phyloP scores from a whole-genome alignment of 2,329 filamentous ascomycete species.

The Ophiostoma montium region DNA sequence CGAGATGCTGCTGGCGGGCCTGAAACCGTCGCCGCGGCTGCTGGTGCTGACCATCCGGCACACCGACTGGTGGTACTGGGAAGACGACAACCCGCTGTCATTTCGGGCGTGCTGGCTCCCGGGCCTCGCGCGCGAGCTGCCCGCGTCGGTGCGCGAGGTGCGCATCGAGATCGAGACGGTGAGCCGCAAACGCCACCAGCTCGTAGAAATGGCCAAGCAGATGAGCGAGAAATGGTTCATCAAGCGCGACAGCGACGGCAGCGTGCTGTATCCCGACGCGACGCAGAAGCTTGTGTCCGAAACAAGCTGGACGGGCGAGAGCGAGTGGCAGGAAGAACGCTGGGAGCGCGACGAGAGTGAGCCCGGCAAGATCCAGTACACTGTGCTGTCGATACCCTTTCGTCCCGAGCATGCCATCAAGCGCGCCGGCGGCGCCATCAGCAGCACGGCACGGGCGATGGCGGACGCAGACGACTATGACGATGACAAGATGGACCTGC shows the following conservation, averaged over 20 bases:
- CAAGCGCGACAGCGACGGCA: constrained; percentile 19
- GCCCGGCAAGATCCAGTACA: constrained; percentile 23
- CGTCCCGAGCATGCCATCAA: background rate
- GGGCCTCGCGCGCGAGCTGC: constrained; percentile 14
- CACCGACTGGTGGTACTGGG: constrained; percentile 35
- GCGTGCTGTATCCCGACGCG: constrained; percentile 18
- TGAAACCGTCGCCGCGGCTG: constrained; percentile 22
- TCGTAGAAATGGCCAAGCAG: constrained; percentile 28
- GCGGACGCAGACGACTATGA: background rate
- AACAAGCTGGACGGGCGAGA: constrained; percentile 30
- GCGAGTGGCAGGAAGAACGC: constrained; percentile 23
- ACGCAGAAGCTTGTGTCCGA: constrained; percentile 15
- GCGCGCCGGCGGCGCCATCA: background rate
- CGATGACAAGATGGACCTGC: background rate
- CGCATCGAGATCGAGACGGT: constrained; percentile 34
- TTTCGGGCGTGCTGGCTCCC: constrained; percentile 26
- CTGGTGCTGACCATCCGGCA: constrained; percentile 34
- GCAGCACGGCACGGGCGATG: background rate
- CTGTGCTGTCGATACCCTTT: background rate
- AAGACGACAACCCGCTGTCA: constrained; percentile 21
- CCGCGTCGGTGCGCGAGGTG: constrained; percentile 24
- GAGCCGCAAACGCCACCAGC: constrained; percentile 28
- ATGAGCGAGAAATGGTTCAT: constrained; percentile 23
- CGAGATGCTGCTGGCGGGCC: constrained; percentile 13
- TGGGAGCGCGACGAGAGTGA: constrained; percentile 30